phyloP scores from a whole-genome alignment of 495 filamentous ascomycete genomes.

The Pseudevernia furfuracea region DNA sequence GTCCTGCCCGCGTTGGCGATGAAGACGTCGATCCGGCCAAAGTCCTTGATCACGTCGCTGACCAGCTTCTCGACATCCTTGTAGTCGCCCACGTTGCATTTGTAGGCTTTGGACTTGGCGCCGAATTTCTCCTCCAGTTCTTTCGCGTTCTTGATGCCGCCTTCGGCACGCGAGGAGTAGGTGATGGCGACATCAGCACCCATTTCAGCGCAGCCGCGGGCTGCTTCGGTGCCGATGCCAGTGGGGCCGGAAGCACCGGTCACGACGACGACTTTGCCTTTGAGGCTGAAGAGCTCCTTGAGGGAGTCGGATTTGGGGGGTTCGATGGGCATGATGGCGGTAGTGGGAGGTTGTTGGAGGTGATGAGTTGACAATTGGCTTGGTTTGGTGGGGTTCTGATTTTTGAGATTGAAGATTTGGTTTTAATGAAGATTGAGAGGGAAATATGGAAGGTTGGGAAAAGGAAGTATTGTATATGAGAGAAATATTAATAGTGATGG shows the following conservation, averaged over 20 bases:
- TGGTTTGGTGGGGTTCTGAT: neutral
- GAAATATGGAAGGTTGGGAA: neutral
- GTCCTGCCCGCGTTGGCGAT: conserved; percentile 64
- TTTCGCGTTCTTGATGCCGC: conserved; percentile 27
- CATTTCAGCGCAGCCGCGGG: conserved; percentile 64
- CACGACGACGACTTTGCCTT: conserved; percentile 65
- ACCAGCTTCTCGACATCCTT: conserved; percentile 23
- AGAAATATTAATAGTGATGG: neutral
- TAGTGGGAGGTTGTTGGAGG: neutral
- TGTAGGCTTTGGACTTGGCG: conserved; percentile 61
- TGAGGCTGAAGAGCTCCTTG: conserved; percentile 59
- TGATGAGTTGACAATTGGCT: neutral
- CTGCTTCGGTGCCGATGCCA: conserved; percentile 68
- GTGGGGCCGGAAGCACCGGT: conserved; percentile 61
- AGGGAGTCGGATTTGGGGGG: conserved; percentile 52
- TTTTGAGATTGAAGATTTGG: neutral
- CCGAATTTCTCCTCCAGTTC: conserved; percentile 34
- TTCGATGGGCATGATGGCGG: conserved; percentile 43
- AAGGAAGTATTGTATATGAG: neutral
- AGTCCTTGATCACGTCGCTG: conserved; percentile 49
- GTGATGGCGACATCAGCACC: conserved; percentile 63
- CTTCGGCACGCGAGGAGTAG: conserved; percentile 45
- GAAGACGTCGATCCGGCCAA: conserved; percentile 59
- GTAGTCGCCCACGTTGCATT: conserved; percentile 30
- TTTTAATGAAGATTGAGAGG: neutral